These are phyloP conservation scores for Suhomyces prunicola DNA, from an alignment of 805 yeast genomes.

Conservation along the genomic window DNA sequence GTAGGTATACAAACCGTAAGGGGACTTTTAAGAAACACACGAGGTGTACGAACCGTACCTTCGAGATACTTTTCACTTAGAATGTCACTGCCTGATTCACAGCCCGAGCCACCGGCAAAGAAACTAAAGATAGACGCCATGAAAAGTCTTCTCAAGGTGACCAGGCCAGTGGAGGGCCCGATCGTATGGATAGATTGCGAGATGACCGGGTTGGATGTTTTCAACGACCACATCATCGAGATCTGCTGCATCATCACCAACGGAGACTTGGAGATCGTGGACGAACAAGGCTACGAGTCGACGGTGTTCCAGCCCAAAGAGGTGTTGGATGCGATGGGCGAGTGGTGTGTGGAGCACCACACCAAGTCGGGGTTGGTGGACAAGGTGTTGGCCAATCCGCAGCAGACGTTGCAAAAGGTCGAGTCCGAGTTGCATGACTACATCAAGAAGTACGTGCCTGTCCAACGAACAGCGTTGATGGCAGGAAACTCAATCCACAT, in stretches of 20 bases:
- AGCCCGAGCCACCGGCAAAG: neutral
- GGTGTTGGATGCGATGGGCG: conserved; percentile 69
- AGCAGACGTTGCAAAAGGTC: conserved; percentile 56
- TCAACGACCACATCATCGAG: conserved; percentile 77
- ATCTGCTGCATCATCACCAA: conserved; percentile 90
- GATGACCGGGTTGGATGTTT: conserved; percentile 92
- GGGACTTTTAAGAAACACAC: neutral
- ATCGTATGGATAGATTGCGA: conserved; percentile 97
- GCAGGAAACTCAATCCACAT: conserved; percentile 93
- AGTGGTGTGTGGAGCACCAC: conserved; percentile 87
- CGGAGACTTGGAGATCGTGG: conserved; percentile 68
- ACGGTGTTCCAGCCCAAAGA: conserved; percentile 67
- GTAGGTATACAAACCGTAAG: no score
- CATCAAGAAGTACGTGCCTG: conserved; percentile 52
- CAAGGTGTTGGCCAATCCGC: conserved; percentile 56
- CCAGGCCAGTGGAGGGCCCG: conserved; percentile 21
- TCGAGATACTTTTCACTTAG: neutral
- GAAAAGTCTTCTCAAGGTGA: neutral
- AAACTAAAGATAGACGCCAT: conserved; percentile 1
- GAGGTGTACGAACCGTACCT: neutral
- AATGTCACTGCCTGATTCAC: no score
- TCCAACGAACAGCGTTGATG: conserved; percentile 58
- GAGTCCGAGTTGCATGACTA: conserved; percentile 64
- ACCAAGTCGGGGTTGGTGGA: conserved; percentile 70
- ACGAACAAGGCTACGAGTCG: conserved; percentile 71